These are phyloP conservation scores for Corynespora cassiicola DNA, from an alignment of 2,329 filamentous ascomycete genomes.

Conservation along the genomic window DNA sequence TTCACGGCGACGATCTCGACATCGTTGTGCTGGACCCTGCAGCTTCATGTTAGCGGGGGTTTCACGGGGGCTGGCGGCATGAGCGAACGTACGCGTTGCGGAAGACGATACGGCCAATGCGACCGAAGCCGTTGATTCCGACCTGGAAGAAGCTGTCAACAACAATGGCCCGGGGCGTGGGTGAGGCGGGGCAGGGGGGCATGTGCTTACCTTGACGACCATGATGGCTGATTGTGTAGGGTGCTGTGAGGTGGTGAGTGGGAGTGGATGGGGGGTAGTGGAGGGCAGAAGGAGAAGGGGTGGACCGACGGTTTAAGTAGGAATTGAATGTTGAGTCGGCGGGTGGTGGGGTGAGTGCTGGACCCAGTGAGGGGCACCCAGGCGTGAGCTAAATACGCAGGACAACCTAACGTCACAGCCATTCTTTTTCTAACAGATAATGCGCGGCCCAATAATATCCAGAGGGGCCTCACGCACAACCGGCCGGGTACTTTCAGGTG, in stretches of 20 bases:
- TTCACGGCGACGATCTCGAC: constrained; percentile 97
- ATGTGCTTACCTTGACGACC: constrained; percentile 54
- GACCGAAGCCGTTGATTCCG: constrained; percentile 99
- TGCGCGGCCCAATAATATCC: constrained; percentile 37
- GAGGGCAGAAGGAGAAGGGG: constrained; percentile 6
- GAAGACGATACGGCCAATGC: constrained; percentile 99
- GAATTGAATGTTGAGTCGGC: constrained; percentile 33
- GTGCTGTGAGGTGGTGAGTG: constrained; percentile 26
- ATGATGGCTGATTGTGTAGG: constrained; percentile 41
- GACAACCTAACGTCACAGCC: constrained; percentile 34
- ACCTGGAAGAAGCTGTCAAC: constrained; percentile 62
- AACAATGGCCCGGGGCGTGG: constrained; percentile 21
- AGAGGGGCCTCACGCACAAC: constrained; percentile 33
- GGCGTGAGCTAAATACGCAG: constrained; percentile 25
- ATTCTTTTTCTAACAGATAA: constrained; percentile 39
- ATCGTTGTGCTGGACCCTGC: constrained; percentile 80
- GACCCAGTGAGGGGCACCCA: constrained; percentile 30
- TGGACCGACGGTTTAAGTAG: constrained; percentile 29
- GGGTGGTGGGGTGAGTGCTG: constrained; percentile 38
- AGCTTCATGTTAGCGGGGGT: constrained; percentile 26
- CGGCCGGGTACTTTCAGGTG: constrained; percentile 35
- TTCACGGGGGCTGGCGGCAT: constrained; percentile 2
- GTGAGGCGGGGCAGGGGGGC: no score
- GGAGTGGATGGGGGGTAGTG: constrained; percentile 9
- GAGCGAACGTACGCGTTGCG: constrained; percentile 78